phyloP scores from a whole-genome alignment of 2,329 filamentous ascomycete species.

The Elsinoe australis region DNA sequence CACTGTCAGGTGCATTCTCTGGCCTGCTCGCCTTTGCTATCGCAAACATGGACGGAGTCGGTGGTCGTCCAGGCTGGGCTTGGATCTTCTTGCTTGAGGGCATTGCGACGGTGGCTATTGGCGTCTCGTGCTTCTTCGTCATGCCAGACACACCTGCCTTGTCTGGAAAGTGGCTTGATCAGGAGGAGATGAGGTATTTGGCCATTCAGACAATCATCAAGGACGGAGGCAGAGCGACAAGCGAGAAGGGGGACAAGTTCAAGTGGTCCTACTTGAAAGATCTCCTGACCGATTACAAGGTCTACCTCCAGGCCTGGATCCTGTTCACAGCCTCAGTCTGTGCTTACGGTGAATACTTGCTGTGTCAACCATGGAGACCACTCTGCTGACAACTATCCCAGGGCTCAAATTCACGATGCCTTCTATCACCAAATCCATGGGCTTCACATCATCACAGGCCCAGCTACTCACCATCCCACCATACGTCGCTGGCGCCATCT shows the following conservation, averaged over 20 bases:
- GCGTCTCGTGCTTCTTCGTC: slow-evolving; percentile 46
- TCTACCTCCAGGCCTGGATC: slow-evolving; percentile 24
- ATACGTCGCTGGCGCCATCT: slow-evolving; percentile 29
- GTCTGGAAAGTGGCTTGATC: slow-evolving; percentile 26
- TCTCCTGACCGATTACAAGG: slow-evolving; percentile 24
- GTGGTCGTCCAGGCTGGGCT: slow-evolving; percentile 38
- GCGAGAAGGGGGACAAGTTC: slow-evolving; percentile 23
- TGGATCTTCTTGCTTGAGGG: slow-evolving; percentile 49
- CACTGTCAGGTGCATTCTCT: slow-evolving; percentile 23
- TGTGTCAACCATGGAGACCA: too few species aligned
- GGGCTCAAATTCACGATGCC: slow-evolving; percentile 33
- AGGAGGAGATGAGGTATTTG: slow-evolving; percentile 22
- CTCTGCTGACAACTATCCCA: too few species aligned
- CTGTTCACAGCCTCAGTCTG: slow-evolving; percentile 25
- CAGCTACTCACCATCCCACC: slow-evolving; percentile 27
- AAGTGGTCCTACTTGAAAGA: slow-evolving; percentile 24
- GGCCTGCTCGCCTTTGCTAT: slow-evolving; percentile 25
- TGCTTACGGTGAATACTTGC: slow-evolving; percentile 32
- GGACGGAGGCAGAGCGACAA: slow-evolving; percentile 19
- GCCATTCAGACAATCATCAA: slow-evolving; percentile 22
- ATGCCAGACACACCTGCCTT: slow-evolving; percentile 42
- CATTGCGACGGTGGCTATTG: slow-evolving; percentile 46
- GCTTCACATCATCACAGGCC: slow-evolving; percentile 22
- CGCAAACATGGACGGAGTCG: slow-evolving; percentile 37
- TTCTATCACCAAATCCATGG: slow-evolving; percentile 42